Evolutionary conservation across 495 filamentous ascomycete genomes (phyloP), one percentile per base, ranked within the genome.

Genomic region (Astrocystis sublimbata): DNA sequence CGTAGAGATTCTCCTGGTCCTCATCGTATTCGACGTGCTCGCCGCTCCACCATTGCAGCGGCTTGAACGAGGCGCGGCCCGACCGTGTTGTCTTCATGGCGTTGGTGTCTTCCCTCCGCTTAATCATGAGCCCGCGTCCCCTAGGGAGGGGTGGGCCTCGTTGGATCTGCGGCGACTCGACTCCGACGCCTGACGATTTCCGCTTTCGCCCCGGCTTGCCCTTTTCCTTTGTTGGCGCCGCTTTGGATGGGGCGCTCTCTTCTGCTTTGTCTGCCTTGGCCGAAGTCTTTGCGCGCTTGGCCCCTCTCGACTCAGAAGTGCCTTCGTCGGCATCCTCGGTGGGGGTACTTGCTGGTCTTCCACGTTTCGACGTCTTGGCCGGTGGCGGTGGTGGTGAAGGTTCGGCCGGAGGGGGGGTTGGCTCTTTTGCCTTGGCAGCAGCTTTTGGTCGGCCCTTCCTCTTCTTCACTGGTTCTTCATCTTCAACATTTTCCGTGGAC

Each of bases 31-130:
- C 81, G 56, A 88, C 81, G 24, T 84, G 84, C 69, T 98, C 94
- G 58, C 91, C 91, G 55, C 85, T 86, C 94, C 94, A 98, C 71
- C 80, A 93, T 38, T 88, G 85, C n/a, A 97, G 73, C 6, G 94
- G 94, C 62, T 88, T 85, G 58, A 92, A 83, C 13, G 79, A 83
- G 21, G 71, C 78, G 17, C 82, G 77, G 10, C 83, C 83, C 6
- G 81, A 85, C 17, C 83, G 79, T 23, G 85, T 85, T 23, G 73
- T 80, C 40, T 64, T 68, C 69, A 76, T 68, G 52, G 74, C 78
- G 30, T 72, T 68, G 42, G 81, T 79, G 0, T 81, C 85, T 66
- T 91, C 88, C 52, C 86, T 84, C 47, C 91, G 89, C 54, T 89
- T 77, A 56, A 91, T 88, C 57, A 89, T 83, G 3, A 93, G 78